These are phyloP conservation scores for Verbascum thapsus DNA, from an alignment of 257 asterid species.

Conservation along the genomic window DNA sequence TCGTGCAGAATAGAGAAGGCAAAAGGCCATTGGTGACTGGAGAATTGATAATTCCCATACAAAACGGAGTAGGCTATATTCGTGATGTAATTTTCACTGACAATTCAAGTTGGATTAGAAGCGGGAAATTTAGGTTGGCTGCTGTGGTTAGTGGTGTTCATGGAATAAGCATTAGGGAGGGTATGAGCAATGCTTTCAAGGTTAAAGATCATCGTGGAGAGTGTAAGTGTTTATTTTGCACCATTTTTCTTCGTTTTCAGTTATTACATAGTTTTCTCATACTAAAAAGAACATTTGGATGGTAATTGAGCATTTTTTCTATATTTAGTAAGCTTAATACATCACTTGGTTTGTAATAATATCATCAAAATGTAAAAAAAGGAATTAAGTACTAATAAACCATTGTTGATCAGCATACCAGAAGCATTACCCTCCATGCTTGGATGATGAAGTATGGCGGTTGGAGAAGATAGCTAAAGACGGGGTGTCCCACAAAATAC, in stretches of 20 bases:
- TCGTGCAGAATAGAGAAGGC: slow-evolving; percentile 67
- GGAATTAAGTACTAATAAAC: slow-evolving; percentile 19
- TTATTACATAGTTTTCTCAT: too few relatives aligned
- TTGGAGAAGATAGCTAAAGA: slow-evolving; percentile 79
- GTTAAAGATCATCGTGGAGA: slow-evolving; percentile 96
- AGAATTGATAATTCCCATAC: slow-evolving; percentile 47
- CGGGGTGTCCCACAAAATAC: slow-evolving; percentile 57
- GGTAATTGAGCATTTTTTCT: too few relatives aligned
- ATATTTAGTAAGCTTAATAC: too few relatives aligned
- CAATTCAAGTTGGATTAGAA: slow-evolving; percentile 88
- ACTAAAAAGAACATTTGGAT: too few relatives aligned
- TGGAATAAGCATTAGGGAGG: slow-evolving; percentile 63
- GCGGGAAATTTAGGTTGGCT: slow-evolving; percentile 80
- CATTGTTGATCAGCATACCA: slow-evolving; percentile 57
- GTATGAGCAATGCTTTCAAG: slow-evolving; percentile 64
- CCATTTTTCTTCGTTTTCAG: neutral
- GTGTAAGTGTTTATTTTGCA: slow-evolving; percentile 51
- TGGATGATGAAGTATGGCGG: slow-evolving; percentile 79
- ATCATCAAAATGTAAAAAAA: neutral
- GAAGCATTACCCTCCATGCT: slow-evolving; percentile 73
- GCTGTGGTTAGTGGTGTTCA: slow-evolving; percentile 37
- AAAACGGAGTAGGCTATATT: slow-evolving; percentile 64
- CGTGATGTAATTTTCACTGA: slow-evolving; percentile 78
- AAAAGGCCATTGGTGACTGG: slow-evolving; percentile 83
- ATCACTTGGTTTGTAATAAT: neutral